phyloP scores from a whole-genome alignment of 345 rosid species.

The Boechera divaricarpa region DNA sequence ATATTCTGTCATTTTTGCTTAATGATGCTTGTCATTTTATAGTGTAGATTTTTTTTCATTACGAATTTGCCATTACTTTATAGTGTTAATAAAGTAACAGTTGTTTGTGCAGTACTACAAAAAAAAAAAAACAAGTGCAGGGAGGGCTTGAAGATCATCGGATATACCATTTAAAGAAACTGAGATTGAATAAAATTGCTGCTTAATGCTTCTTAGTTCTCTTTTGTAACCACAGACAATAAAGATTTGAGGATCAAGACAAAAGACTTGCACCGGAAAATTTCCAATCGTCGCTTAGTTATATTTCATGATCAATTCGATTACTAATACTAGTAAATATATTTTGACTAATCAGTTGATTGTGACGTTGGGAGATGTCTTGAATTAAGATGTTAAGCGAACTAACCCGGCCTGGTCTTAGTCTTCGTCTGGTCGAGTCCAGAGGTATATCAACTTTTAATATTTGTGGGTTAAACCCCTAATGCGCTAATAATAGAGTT shows the following conservation, averaged over 20 bases:
- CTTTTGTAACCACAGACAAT: slow-evolving; percentile 22
- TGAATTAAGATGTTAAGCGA: not conserved
- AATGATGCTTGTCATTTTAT: not conserved
- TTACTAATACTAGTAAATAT: not conserved
- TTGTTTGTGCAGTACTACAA: slow-evolving; percentile 29
- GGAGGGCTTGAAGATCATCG: slow-evolving; percentile 27
- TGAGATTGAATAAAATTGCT: slow-evolving; percentile 32
- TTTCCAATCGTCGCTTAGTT: not conserved
- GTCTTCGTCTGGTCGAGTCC: slow-evolving; percentile 5
- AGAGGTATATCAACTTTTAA: not conserved
- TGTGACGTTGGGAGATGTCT: not conserved
- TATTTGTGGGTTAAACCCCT: not conserved
- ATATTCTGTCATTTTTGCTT: not conserved
- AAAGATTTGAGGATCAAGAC: slow-evolving; percentile 23
- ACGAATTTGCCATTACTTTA: not conserved
- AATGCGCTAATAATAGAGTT: not conserved
- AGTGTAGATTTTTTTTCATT: no score
- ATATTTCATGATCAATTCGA: slow-evolving; percentile 5
- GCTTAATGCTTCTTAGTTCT: slow-evolving; percentile 6
- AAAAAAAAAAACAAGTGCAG: slow-evolving; percentile 21
- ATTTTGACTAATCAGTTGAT: not conserved
- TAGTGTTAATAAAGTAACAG: slow-evolving; percentile 12
- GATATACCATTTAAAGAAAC: slow-evolving; percentile 27
- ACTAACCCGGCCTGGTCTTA: not conserved
- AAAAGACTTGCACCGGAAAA: slow-evolving; percentile 12